Percentiles rank a stretch among this genome's conserved stretches.
Evolutionary conservation across 1,284 basidiomycete genomes (phyloP).

Genomic region (Tetrapyrgos nigripes): DNA sequence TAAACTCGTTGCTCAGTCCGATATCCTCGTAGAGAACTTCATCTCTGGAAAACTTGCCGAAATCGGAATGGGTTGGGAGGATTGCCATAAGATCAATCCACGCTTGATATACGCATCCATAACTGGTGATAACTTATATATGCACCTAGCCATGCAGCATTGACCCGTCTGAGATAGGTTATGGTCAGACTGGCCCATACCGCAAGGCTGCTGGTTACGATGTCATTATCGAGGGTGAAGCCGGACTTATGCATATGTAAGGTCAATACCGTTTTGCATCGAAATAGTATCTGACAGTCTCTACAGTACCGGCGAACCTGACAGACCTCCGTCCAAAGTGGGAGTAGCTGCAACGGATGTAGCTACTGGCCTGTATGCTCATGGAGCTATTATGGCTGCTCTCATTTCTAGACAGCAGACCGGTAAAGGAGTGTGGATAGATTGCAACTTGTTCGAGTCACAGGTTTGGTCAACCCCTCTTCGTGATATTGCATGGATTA

Average conservation of each 20-base stretch:
- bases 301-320: slow-evolving; percentile 85
- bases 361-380: slow-evolving; percentile 92
- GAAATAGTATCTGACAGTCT: slow-evolving; percentile 1
- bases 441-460: slow-evolving; percentile 88
- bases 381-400: slow-evolving; percentile 92
- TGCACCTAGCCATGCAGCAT: background rate
- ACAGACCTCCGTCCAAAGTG: slow-evolving; percentile 89
- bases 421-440: slow-evolving; percentile 89
- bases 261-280: slow-evolving; percentile 29
- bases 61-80: slow-evolving; percentile 88
- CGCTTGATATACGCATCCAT: slow-evolving; percentile 90
- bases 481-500: slow-evolving; percentile 7
- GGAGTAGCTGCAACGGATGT: slow-evolving; percentile 93
- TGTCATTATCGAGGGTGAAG: slow-evolving; percentile 90
- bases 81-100: slow-evolving; percentile 82
- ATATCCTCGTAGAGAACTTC: slow-evolving; percentile 92
- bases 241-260: slow-evolving; percentile 93
- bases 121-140: slow-evolving; percentile 62
- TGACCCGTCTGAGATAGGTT: slow-evolving; percentile 57
- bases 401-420: slow-evolving; percentile 85
- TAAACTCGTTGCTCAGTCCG: slow-evolving; percentile 76
- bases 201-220: slow-evolving; percentile 88
- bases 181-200: slow-evolving; percentile 94
- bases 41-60: slow-evolving; percentile 83
- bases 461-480: slow-evolving; percentile 57